Conservation (phyloP, 495 filamentous ascomycete species). For the Lepraria neglecta region DNA sequence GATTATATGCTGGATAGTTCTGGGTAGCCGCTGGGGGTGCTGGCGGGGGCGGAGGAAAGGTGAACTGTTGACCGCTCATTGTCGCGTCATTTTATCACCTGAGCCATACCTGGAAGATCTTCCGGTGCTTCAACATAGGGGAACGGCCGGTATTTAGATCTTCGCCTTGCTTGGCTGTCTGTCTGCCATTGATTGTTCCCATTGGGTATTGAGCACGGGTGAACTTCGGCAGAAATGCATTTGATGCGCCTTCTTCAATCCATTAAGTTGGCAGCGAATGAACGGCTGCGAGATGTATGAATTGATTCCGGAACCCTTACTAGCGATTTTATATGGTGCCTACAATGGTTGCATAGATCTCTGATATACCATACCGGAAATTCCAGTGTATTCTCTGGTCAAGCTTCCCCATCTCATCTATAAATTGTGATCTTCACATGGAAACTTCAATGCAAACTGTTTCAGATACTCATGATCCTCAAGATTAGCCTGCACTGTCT, state of each 20-base stretch:
- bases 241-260: not conserved
- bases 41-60: constrained; percentile 34
- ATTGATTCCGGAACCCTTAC: no score
- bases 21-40: constrained; percentile 38
- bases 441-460: constrained; percentile 64
- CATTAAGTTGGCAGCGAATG: not conserved
- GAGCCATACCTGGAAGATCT: not conserved
- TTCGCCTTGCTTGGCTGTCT: not conserved
- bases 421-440: not conserved
- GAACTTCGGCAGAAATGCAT: not conserved
- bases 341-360: no score
- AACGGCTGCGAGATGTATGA: no score
- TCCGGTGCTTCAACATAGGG: not conserved
- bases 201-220: not conserved
- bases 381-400: no score
- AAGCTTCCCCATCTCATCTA: no score
- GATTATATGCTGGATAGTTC: constrained; percentile 19
- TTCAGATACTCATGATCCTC: constrained; percentile 88
- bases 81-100: not conserved
- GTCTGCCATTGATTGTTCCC: not conserved
- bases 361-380: no score
- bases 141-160: not conserved
- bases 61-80: constrained; percentile 30
- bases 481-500: constrained; percentile 46
- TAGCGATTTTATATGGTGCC: no score